Base-by-base conservation (phyloP, 352 stramenopile species). In the Globisporangium echinulatum region DNA sequence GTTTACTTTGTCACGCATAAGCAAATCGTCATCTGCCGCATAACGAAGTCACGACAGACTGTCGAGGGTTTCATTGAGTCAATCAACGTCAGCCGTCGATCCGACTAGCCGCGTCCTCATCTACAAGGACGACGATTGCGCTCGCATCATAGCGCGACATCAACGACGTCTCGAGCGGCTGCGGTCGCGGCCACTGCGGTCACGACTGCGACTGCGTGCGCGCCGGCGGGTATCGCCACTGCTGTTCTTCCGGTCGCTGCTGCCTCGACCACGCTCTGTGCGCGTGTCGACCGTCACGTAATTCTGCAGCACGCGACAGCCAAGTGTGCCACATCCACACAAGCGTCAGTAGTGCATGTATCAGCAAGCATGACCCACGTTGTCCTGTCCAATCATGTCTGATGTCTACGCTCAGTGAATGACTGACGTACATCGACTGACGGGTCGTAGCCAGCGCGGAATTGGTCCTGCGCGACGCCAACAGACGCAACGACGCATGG, bases 281-380 rank as follows among this genome's bases (percentile, higher is more conserved):
- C 76, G 72, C 6, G 81, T 74, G 58, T 92, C 80, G 59, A 90
- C 85, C 15, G 78, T 89, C 67, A 74, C 63, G 64, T 92, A 90
- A 54, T 92, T 76, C 80, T 92, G 49, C 25, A 33, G 25, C 25
- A 33, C 25, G 25, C 25, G 25, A 33, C 25, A 33, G 25, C 25
- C 25, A 33, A 33, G 25, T 33, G 25, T 33, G 25, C 25, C 25
- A 3, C 25, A 33, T 33, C 25, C 25, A 33, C 25, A 33, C 25
- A 33, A 33, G 25, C 25, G 25, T 33, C 25, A 33, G 25, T 33
- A 33, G 25, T 33, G 25, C 25, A 33, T 33, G 25, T 33, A 33
- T 33, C 25, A 33, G 25, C 25, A 33, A 33, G 25, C 25, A 33
- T 33, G 25, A 33, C 25, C 25, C 25, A 33, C 25, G 25, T 33